Evolutionary conservation across 139 green algal genomes (phyloP).

Genomic region (Yamagishiella unicocca): DNA sequence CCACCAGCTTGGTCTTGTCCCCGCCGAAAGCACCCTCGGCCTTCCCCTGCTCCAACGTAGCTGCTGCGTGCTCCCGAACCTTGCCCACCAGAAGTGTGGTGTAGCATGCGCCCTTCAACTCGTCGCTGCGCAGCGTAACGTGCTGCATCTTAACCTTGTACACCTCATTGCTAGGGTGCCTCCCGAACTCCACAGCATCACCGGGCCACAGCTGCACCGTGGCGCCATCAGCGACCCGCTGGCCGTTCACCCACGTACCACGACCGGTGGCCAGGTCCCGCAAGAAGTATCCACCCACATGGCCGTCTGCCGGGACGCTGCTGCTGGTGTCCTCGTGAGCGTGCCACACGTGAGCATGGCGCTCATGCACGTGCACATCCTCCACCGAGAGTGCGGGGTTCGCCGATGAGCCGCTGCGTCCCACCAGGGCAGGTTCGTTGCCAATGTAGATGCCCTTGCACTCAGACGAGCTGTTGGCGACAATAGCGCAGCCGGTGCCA

Average conservation of each 20-base stretch:
- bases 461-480: slow-evolving; percentile 43
- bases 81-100: slow-evolving; percentile 35
- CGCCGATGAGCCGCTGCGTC: not conserved
- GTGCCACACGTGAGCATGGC: slow-evolving; percentile 52
- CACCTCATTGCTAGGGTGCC: slow-evolving; percentile 45
- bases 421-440: slow-evolving; percentile 4
- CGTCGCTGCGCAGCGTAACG: slow-evolving; percentile 43
- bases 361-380: slow-evolving; percentile 27
- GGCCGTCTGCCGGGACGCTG: not conserved
- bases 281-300: slow-evolving; percentile 61
- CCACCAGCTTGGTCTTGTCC: slow-evolving; percentile 5
- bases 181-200: slow-evolving; percentile 78
- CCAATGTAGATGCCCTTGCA: slow-evolving; percentile 62
- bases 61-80: not conserved
- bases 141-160: slow-evolving; percentile 81
- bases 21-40: not conserved
- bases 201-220: slow-evolving; percentile 61
- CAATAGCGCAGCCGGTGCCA: not conserved
- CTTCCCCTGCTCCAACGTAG: not conserved
- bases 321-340: not conserved
- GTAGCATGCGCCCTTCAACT: slow-evolving; percentile 5
- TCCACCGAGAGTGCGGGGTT: slow-evolving; percentile 50
- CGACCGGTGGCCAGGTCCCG: slow-evolving; percentile 59
- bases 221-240: slow-evolving; percentile 34
- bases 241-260: slow-evolving; percentile 83